A percentile compares a stretch with the other conserved stretches of the same genome.
Evolutionary conservation across 768 basidiomycete genomes (phyloP).

Genomic region (Mycena alexandri): DNA sequence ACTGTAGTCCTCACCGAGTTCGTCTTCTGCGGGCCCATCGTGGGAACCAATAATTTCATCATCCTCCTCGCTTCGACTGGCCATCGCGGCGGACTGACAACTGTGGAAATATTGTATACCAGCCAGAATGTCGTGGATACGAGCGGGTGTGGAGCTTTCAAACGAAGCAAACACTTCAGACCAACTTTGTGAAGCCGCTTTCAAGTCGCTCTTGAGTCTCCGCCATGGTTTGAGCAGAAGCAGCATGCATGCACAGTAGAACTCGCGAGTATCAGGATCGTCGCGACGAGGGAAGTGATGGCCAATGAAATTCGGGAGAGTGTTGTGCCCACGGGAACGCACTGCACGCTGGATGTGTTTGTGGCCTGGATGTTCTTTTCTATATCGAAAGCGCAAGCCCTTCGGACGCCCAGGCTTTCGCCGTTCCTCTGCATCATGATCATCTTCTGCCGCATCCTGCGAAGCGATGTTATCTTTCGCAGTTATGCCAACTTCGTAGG

Average conservation of each 20-base stretch:
- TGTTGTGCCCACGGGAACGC: constrained; percentile 46
- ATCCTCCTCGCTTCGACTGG: not conserved
- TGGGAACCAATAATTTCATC: too few relatives aligned
- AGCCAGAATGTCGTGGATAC: constrained; percentile 9
- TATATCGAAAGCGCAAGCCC: constrained; percentile 34
- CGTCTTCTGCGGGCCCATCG: too few relatives aligned
- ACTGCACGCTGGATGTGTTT: constrained; percentile 25
- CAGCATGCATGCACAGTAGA: constrained; percentile 54
- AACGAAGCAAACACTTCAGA: constrained; percentile 21
- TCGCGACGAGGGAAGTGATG: constrained; percentile 48
- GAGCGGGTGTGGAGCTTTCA: not conserved
- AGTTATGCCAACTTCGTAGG: constrained; percentile 47
- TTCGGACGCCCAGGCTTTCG: constrained; percentile 25
- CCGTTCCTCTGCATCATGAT: constrained; percentile 18
- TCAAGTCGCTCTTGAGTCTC: constrained; percentile 37
- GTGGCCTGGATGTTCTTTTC: constrained; percentile 14
- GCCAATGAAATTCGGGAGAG: constrained; percentile 53
- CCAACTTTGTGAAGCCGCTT: not conserved
- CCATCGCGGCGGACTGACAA: constrained; percentile 24
- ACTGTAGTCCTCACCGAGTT: too few relatives aligned
- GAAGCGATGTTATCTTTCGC: not conserved
- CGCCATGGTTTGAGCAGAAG: constrained; percentile 56
- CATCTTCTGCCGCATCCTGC: constrained; percentile 7
- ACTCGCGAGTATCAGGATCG: constrained; percentile 38
- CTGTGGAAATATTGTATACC: constrained; percentile 32